Base-by-base conservation (phyloP, 371 early-diverging fungal species). In the Mucor piriformis region DNA sequence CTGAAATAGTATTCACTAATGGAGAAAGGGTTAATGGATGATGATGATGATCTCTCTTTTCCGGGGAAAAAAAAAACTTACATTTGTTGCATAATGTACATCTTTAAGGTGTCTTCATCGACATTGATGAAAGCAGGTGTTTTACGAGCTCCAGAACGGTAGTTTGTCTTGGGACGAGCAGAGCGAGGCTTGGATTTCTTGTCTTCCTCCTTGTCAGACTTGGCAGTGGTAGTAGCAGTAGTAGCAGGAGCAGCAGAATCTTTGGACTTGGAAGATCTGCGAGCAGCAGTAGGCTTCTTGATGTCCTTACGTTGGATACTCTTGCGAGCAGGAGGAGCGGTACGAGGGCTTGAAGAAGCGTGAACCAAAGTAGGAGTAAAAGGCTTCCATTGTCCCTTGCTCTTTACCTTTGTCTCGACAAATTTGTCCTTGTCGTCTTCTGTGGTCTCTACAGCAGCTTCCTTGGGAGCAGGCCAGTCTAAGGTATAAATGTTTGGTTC, bases 1-100 rank as follows among this genome's bases (percentile, higher is more conserved):
- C 95, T 95, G 61, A 96, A 96, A 81, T 97, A 97, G 74, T 93
- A 92, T 61, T 93, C 93, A 72, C 86, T 86, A 59, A 8, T 49
- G 27, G 46, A 20, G 18, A 52, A 25, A 25, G 6, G 48, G 16
- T n/a, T 13, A 34, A 21, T 5, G 12, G 43, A 29, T 29, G 29
- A 29, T 29, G 29, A 29, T 29, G 29, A 29, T 29, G 29, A 29
- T 29, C n/a, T n/a, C n/a, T 50, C 50, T 40, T 37, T 46, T 38
- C 27, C 20, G 10, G 42, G 16, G 11, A 23, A 27, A 32, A 27
- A 24, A 8, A 21, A 46, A 21, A 57, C 74, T 70, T 76, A 84
- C 85, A 86, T 73, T 72, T 86, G 86, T 35, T 83, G 86, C 56
- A 84, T 70, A 58, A 86, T 79, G 43, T 82, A 83, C 11, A 63